Conservation (phyloP, 164 flowering plant species). For the Protea cynaroides region DNA sequence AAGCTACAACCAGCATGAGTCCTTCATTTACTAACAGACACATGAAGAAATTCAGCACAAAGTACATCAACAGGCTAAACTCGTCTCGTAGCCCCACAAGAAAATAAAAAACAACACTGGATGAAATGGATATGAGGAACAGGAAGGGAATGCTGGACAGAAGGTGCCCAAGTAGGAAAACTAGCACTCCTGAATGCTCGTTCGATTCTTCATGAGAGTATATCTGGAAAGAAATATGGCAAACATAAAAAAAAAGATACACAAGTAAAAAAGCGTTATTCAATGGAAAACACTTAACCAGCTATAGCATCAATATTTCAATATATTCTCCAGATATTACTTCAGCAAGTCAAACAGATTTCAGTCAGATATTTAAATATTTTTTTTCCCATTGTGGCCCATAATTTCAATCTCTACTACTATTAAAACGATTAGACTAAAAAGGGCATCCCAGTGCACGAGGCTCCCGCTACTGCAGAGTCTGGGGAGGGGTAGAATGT, state of each 20-base stretch:
- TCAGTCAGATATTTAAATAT: too few relatives aligned
- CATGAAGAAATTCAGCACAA: constrained; percentile 81
- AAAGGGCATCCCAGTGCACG: too few relatives aligned
- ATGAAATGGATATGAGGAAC: constrained; percentile 84
- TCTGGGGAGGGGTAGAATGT: too few relatives aligned
- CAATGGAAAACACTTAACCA: not conserved
- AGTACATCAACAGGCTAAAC: constrained; percentile 93
- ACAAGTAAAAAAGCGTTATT: not conserved
- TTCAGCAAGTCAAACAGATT: too few relatives aligned
- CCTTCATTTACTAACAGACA: constrained; percentile 93
- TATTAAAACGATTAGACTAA: too few relatives aligned
- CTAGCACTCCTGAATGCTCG: constrained; percentile 75
- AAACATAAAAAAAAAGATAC: too few relatives aligned
- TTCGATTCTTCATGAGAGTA: constrained; percentile 69
- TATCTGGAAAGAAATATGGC: constrained; percentile 35
- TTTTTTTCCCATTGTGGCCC: too few relatives aligned
- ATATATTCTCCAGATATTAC: too few relatives aligned
- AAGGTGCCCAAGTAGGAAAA: constrained; percentile 80
- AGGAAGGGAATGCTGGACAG: constrained; percentile 90
- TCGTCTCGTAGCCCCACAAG: constrained; percentile 78
- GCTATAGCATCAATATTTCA: not conserved
- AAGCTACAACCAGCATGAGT: constrained; percentile 58
- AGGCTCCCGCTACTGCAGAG: too few relatives aligned
- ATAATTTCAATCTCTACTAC: too few relatives aligned
- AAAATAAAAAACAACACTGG: constrained; percentile 88